These are phyloP conservation scores for Penicillium alfredii DNA, from an alignment of 495 filamentous ascomycete genomes.

Conservation along the genomic window DNA sequence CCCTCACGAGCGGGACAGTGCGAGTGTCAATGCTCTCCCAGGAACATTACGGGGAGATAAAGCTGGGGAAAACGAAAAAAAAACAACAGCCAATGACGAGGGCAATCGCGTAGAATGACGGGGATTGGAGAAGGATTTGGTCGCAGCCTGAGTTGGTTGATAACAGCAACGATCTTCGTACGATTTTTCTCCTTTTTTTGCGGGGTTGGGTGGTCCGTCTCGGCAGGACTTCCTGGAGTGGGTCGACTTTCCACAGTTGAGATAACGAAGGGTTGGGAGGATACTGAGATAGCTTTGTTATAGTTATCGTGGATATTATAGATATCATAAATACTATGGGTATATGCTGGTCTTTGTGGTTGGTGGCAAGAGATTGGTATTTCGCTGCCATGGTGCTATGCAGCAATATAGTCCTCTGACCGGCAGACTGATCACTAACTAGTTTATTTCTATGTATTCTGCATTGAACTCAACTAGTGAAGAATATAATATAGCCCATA, in stretches of 20 bases:
- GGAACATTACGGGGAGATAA: conserved; percentile 23
- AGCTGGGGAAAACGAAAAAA: conserved; percentile 12
- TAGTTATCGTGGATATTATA: not conserved
- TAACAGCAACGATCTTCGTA: conserved; percentile 13
- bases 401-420: too few relatives aligned
- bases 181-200: conserved; percentile 15
- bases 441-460: too few relatives aligned
- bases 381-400: too few relatives aligned
- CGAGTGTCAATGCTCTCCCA: conserved; percentile 8
- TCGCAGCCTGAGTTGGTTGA: conserved; percentile 14
- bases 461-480: too few relatives aligned
- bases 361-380: too few relatives aligned
- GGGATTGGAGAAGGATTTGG: conserved; percentile 9
- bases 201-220: conserved; percentile 16
- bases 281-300: too few relatives aligned
- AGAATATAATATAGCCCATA: too few relatives aligned
- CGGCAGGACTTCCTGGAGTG: conserved; percentile 22
- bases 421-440: too few relatives aligned
- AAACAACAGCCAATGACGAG: not conserved
- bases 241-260: conserved; percentile 7
- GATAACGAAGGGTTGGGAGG: too few relatives aligned
- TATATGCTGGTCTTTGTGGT: too few relatives aligned
- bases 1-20: too few relatives aligned
- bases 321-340: too few relatives aligned
- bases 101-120: conserved; percentile 9